phyloP scores from a whole-genome alignment of 306 rosid genomes.

The Cicer chorassanicum region DNA sequence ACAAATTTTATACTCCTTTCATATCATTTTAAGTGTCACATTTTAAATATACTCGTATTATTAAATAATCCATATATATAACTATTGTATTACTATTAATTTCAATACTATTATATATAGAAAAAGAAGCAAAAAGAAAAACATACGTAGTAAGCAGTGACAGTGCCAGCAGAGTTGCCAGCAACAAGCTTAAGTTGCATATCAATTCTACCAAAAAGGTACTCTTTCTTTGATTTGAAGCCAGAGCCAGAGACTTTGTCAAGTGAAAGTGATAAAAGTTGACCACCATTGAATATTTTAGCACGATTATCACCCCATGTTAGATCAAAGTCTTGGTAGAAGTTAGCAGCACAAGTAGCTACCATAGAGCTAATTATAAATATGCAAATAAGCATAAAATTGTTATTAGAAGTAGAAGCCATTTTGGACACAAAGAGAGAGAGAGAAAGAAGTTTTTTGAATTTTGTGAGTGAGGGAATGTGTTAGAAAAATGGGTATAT shows the following conservation, averaged over 20 bases:
- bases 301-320: slow-evolving; percentile 73
- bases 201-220: slow-evolving; percentile 71
- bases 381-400: slow-evolving; percentile 44
- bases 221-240: slow-evolving; percentile 69
- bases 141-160: slow-evolving; percentile 78
- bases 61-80: too few relatives aligned
- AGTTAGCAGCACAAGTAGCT: slow-evolving; percentile 56
- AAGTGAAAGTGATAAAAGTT: slow-evolving; percentile 68
- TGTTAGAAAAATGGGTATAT: slow-evolving; percentile 48
- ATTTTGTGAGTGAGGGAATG: slow-evolving; percentile 42
- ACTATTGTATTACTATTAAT: too few relatives aligned
- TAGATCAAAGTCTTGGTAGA: slow-evolving; percentile 66
- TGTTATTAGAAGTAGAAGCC: slow-evolving; percentile 40
- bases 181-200: slow-evolving; percentile 78
- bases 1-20: too few relatives aligned
- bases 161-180: slow-evolving; percentile 90
- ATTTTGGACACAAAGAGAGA: slow-evolving; percentile 43
- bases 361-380: slow-evolving; percentile 50
- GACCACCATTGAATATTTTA: slow-evolving; percentile 64
- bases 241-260: slow-evolving; percentile 88
- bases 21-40: too few relatives aligned
- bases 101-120: too few relatives aligned
- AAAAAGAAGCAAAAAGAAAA: too few relatives aligned
- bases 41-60: too few relatives aligned
- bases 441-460: slow-evolving; percentile 27